Evolutionary conservation across 768 basidiomycete genomes (phyloP).

Genomic region (Crassisporium funariophilum): DNA sequence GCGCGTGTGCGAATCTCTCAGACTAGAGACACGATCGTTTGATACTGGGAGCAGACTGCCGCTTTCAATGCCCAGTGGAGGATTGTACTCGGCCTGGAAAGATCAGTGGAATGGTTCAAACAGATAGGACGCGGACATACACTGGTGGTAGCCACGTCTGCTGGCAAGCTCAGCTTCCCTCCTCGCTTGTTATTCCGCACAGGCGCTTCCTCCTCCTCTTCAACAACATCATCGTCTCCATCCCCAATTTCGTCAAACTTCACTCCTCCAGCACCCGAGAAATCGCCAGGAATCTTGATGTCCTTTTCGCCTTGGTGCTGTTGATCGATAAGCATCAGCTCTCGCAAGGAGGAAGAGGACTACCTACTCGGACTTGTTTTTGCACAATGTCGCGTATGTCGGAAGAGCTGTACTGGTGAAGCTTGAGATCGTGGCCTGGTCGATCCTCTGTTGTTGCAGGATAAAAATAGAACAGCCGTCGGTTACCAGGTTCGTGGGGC

Average conservation of each 20-base stretch:
- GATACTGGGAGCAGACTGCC: conserved; percentile 20
- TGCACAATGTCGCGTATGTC: conserved; percentile 62
- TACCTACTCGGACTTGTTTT: conserved; percentile 49
- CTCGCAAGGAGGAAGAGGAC: not conserved
- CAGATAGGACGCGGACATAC: conserved; percentile 3
- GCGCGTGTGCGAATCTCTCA: conserved; percentile 18
- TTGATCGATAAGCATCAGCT: conserved; percentile 16
- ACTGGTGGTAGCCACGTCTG: conserved; percentile 3
- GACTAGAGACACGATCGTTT: conserved; percentile 22
- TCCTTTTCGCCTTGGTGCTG: conserved; percentile 41
- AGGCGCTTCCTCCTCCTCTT: conserved; percentile 19
- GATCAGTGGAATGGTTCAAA: not conserved
- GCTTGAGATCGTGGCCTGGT: conserved; percentile 65
- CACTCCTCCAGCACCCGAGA: conserved; percentile 23
- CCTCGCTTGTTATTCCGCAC: conserved; percentile 3
- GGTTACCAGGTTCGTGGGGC: conserved; percentile 5
- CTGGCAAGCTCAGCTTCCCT: not conserved
- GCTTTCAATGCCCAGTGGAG: conserved; percentile 2
- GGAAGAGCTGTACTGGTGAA: conserved; percentile 71
- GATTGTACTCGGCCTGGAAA: conserved; percentile 11
- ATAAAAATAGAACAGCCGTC: conserved; percentile 26
- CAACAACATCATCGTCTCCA: conserved; percentile 31
- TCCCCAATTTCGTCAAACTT: conserved; percentile 32
- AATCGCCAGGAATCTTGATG: conserved; percentile 36
- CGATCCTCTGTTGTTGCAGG: conserved; percentile 49